These are phyloP conservation scores for Trichosporon sp. DNA, from an alignment of 1,284 basidiomycete species.

Conservation along the genomic window DNA sequence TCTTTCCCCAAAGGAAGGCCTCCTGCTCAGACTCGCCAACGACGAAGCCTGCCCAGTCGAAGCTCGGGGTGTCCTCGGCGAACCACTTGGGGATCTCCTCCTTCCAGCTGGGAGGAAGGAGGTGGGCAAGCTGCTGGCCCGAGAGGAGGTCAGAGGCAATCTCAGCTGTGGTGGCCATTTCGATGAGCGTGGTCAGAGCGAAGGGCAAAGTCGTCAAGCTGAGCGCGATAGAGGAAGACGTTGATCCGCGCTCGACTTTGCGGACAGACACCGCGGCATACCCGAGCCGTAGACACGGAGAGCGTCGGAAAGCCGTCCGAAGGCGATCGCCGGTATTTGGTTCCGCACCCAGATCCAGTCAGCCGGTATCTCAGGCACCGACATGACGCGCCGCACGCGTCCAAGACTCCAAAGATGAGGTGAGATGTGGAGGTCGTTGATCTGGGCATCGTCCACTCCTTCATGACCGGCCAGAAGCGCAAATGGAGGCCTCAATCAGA, in stretches of 20 bases:
- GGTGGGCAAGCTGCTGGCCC: conserved; percentile 52
- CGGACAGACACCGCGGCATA: not conserved
- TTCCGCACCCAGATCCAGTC: not conserved
- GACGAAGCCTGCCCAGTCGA: conserved; percentile 95
- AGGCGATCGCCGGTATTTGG: not conserved
- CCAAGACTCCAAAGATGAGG: not conserved
- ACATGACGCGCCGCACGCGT: not conserved
- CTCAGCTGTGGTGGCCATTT: not conserved
- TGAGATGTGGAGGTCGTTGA: not conserved
- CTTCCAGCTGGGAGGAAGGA: conserved; percentile 89
- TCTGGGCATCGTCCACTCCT: not conserved
- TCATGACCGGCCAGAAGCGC: not conserved
- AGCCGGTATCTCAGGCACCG: not conserved
- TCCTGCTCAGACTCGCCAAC: conserved; percentile 84
- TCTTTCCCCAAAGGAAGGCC: conserved; percentile 79
- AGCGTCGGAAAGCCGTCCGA: not conserved
- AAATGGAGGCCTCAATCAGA: conserved; percentile 37
- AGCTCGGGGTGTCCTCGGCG: conserved; percentile 88
- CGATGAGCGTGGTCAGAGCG: not conserved
- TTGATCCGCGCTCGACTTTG: too few relatives aligned
- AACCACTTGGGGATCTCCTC: conserved; percentile 75
- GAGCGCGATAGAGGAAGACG: not conserved
- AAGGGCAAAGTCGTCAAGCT: not conserved
- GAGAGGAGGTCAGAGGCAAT: conserved; percentile 24
- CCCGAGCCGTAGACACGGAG: not conserved